These are phyloP conservation scores for Vairimorpha ceranae DNA, from an alignment of 371 early-diverging fungal species.

Conservation along the genomic window DNA sequence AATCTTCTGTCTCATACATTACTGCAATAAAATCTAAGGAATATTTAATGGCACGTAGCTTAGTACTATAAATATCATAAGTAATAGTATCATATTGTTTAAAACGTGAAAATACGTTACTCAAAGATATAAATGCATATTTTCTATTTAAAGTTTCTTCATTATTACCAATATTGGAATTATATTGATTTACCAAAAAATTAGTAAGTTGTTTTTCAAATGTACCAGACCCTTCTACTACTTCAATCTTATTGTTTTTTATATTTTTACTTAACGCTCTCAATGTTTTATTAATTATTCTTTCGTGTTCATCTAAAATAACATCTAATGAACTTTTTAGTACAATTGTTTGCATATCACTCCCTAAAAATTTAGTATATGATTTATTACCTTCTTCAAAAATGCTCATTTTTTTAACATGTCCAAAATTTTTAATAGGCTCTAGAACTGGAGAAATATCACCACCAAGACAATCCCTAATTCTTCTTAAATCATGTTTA, in stretches of 20 bases:
- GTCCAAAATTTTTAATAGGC: slow-evolving; percentile 22
- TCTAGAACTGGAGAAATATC: slow-evolving; percentile 41
- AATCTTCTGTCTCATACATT: slow-evolving; percentile 58
- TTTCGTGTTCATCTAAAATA: slow-evolving; percentile 57
- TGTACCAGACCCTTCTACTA: slow-evolving; percentile 25
- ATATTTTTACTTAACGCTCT: slow-evolving; percentile 36
- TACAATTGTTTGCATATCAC: slow-evolving; percentile 52
- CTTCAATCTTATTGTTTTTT: slow-evolving; percentile 18
- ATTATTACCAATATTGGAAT: background rate
- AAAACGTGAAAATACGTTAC: slow-evolving; percentile 14
- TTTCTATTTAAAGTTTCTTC: background rate
- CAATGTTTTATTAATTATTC: slow-evolving; percentile 35
- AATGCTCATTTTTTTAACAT: slow-evolving; percentile 30
- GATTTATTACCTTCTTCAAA: slow-evolving; percentile 41
- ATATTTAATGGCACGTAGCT: slow-evolving; percentile 54
- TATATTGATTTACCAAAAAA: slow-evolving; percentile 18
- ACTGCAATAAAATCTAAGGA: slow-evolving; percentile 55
- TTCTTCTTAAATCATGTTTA: slow-evolving; percentile 60
- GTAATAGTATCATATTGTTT: slow-evolving; percentile 12
- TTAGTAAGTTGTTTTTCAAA: slow-evolving; percentile 7
- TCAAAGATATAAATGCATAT: slow-evolving; percentile 25
- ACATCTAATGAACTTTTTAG: slow-evolving; percentile 54
- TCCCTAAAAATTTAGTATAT: slow-evolving; percentile 49
- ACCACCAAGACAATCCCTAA: slow-evolving; percentile 54
- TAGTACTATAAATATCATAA: slow-evolving; percentile 52